These are phyloP conservation scores for Prunus davidiana DNA, from an alignment of 306 rosid species.

Conservation along the genomic window DNA sequence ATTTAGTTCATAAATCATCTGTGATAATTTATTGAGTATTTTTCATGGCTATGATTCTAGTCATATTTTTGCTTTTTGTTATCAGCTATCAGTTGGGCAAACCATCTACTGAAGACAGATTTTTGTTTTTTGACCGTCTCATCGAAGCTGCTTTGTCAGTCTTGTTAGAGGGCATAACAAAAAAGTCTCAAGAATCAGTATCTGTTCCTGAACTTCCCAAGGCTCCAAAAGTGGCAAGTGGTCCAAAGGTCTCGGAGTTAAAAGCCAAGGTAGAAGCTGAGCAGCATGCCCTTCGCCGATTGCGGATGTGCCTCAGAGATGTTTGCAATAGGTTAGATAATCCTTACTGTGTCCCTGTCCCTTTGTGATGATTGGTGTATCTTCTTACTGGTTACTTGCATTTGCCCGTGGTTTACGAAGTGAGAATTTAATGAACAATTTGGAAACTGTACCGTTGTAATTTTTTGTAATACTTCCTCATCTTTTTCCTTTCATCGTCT, in stretches of 20 bases:
- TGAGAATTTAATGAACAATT: background rate
- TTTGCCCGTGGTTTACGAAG: background rate
- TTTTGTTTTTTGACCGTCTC: conserved; percentile 56
- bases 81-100: conserved; percentile 66
- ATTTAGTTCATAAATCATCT: background rate
- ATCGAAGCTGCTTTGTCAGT: conserved; percentile 81
- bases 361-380: background rate
- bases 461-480: background rate
- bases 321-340: conserved; percentile 83
- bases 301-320: conserved; percentile 99
- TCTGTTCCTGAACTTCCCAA: conserved; percentile 79
- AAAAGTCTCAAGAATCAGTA: conserved; percentile 45
- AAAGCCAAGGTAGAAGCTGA: conserved; percentile 91
- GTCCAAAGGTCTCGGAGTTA: conserved; percentile 88
- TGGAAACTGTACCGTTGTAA: background rate
- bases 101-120: conserved; percentile 69
- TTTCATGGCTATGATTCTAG: conserved; percentile 12
- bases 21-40: background rate
- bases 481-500: background rate
- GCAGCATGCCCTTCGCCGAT: conserved; percentile 95
- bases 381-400: background rate
- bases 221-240: conserved; percentile 82
- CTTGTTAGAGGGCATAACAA: conserved; percentile 51
- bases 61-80: conserved; percentile 17
- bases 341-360: background rate